These are phyloP conservation scores for Fusarium luffae DNA, from an alignment of 2,329 filamentous ascomycete genomes.

Conservation along the genomic window DNA sequence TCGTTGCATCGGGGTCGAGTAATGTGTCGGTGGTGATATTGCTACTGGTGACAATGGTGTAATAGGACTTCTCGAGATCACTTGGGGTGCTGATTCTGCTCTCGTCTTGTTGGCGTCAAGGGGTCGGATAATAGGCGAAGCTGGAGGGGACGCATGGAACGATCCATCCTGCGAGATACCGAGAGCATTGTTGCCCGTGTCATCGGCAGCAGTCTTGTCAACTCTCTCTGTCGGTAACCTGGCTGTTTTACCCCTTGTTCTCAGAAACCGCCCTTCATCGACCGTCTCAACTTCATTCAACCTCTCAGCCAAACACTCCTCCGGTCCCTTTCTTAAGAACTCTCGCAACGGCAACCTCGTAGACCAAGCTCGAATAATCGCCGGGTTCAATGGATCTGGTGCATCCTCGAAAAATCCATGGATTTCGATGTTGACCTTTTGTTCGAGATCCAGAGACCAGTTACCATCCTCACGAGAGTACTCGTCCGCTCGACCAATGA, in stretches of 20 bases:
- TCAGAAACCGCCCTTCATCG: conserved; percentile 47
- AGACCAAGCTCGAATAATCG: conserved; percentile 62
- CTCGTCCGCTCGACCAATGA: conserved; percentile 51
- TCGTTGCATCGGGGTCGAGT: conserved; percentile 47
- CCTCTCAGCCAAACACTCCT: conserved; percentile 64
- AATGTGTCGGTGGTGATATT: conserved; percentile 46
- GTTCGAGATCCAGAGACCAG: conserved; percentile 60
- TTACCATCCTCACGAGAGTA: conserved; percentile 50
- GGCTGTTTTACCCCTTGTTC: conserved; percentile 44
- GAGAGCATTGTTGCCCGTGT: conserved; percentile 47
- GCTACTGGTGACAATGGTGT: conserved; percentile 44
- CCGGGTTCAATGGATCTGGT: conserved; percentile 47
- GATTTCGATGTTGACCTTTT: conserved; percentile 66
- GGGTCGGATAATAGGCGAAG: conserved; percentile 49
- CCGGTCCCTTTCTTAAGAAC: conserved; percentile 66
- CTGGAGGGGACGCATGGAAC: conserved; percentile 37
- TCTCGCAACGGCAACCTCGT: conserved; percentile 62
- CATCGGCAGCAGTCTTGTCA: background rate
- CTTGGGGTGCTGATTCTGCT: conserved; percentile 47
- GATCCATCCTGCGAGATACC: conserved; percentile 48
- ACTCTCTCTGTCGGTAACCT: conserved; percentile 26
- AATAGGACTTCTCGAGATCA: conserved; percentile 15
- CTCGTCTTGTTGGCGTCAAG: conserved; percentile 40
- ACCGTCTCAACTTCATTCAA: conserved; percentile 55
- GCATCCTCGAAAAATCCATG: conserved; percentile 70